Evolutionary conservation across 108 stramenopile genomes (phyloP).

Genomic region (Cyclostephanos tholiformis): DNA sequence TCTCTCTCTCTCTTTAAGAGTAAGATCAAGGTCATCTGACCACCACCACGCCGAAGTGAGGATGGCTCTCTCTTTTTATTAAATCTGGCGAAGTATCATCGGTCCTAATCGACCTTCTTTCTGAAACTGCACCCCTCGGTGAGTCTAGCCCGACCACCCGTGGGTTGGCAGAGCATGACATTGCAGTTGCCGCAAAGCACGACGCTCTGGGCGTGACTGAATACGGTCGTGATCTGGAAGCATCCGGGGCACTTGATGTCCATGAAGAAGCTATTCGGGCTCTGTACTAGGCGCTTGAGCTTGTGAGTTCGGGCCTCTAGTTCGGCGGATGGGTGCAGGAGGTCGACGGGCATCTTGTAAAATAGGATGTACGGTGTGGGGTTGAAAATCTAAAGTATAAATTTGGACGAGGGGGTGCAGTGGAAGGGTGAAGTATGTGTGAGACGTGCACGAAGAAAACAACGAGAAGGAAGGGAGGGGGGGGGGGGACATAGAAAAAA

Average conservation of each 20-base stretch:
- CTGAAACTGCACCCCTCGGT: constrained; percentile 99
- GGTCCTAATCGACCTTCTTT: constrained; percentile 96
- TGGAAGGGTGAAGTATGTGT: constrained; percentile 75
- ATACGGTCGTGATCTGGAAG: constrained; percentile 98
- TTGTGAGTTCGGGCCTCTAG: constrained; percentile 97
- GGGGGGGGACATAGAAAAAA: no score
- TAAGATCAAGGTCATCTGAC: no score
- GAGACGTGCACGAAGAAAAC: not conserved
- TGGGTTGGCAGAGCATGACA: constrained; percentile 97
- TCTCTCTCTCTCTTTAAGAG: no score
- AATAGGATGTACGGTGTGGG: not conserved
- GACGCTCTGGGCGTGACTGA: constrained; percentile 94
- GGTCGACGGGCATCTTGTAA: constrained; percentile 95
- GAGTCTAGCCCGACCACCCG: constrained; percentile 96
- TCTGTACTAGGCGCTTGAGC: constrained; percentile 99
- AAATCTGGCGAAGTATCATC: not conserved
- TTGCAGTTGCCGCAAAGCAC: constrained; percentile 98
- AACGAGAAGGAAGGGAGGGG: no score
- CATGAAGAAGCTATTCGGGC: constrained; percentile 99
- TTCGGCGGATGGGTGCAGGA: constrained; percentile 91
- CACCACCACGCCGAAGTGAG: no score
- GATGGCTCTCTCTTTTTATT: constrained; percentile 2
- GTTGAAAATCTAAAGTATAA: constrained; percentile 85
- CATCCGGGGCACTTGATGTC: constrained; percentile 99
- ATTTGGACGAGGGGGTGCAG: constrained; percentile 88